These are phyloP conservation scores for Saccharomycopsis phalli DNA, from an alignment of 1,139 yeast species.

Conservation along the genomic window DNA sequence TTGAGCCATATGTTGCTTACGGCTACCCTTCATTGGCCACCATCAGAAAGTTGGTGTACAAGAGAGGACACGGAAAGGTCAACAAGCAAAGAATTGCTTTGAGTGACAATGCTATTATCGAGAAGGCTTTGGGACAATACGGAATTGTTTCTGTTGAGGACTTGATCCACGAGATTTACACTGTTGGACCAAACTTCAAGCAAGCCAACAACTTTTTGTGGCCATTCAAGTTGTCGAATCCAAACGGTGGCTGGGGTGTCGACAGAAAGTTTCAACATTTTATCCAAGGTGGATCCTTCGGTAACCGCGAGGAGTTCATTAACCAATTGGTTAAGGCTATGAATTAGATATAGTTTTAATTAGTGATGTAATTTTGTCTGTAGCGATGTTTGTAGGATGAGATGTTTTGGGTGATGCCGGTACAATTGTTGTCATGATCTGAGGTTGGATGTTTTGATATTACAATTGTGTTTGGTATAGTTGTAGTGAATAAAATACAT, in stretches of 20 bases:
- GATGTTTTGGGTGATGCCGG: no score
- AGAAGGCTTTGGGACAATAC: constrained; percentile 89
- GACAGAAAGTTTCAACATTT: constrained; percentile 99
- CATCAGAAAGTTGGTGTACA: constrained; percentile 94
- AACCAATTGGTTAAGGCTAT: constrained; percentile 96
- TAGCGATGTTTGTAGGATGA: no score
- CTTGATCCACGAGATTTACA: constrained; percentile 96
- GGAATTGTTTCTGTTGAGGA: constrained; percentile 96
- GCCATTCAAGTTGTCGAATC: constrained; percentile 99
- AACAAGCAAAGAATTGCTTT: constrained; percentile 97
- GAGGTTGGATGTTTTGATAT: no score
- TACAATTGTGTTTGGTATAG: no score
- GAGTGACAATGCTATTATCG: constrained; percentile 90
- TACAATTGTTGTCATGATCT: no score
- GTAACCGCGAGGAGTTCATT: constrained; percentile 99
- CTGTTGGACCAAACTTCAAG: constrained; percentile 99
- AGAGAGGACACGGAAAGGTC: constrained; percentile 99
- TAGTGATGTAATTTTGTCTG: background rate
- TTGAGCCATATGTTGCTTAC: constrained; percentile 98
- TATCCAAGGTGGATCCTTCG: constrained; percentile 99
- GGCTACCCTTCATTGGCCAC: constrained; percentile 98
- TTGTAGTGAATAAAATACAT: no score
- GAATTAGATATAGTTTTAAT: constrained; percentile 50
- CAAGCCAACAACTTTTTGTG: constrained; percentile 99
- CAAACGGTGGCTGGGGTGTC: constrained; percentile 99